Base-by-base conservation (phyloP, 805 yeast genomes). In the Myxozyma lipomycoides region DNA sequence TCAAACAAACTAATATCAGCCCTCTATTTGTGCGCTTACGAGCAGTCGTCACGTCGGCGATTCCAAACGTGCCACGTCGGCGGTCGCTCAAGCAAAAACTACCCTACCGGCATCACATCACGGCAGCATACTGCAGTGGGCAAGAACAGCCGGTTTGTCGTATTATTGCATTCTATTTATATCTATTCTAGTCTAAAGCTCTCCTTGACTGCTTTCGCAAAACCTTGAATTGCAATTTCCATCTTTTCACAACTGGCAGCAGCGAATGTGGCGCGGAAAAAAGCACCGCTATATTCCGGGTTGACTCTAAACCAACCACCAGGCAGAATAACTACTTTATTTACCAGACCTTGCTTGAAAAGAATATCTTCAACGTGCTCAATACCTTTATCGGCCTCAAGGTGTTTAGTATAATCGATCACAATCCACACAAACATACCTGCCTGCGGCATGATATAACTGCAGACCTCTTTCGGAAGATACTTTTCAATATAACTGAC, bases 341-440 rank as follows among this genome's bases (percentile, higher is more conserved):
- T 49, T 46, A 60, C 62, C 26, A 72, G 53, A 4, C 64, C 65
- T 38, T 53, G 50, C 46, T 67, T 62, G 61, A 67, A 71, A 26
- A 72, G 35, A 40, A 56, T 56, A 39, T 40, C 51, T 62, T 71
- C 76, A 36, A 70, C 55, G 26, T 51, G 60, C 22, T 49, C 54
- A 21, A 65, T 56, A 43, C 66, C 67, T 6, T 50, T 53, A 58
- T 60, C 61, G 26, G 52, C 59, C 61, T 68, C 78, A 58, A 95
- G 95, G 66, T 89, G 96, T 65, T 79, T 78, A 15, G 88, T 66
- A 41, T 89, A 84, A 65, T 86, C 95, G 44, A 89, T 71, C 18
- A 71, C 69, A 48, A 85, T 75, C 52, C 89, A 83, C 69, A 86
- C 83, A 69, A 86, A 86, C 95, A 86, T 86, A 66, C 95, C 95